Base-by-base conservation (phyloP, 371 early-diverging fungal species). In the Apophysomyces sp. region DNA sequence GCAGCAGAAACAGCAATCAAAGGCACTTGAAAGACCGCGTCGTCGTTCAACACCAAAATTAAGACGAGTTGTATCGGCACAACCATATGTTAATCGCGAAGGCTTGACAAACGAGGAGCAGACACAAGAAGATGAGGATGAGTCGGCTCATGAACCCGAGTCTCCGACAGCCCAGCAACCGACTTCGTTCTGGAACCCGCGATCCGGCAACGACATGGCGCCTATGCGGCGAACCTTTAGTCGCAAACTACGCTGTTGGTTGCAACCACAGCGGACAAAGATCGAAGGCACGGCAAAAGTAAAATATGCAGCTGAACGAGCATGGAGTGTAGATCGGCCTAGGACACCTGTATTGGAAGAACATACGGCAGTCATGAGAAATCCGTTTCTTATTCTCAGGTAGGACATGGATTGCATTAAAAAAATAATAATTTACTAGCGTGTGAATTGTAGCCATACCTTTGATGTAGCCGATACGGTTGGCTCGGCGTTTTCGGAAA, bases 101-200 rank as follows among this genome's bases (percentile, higher is more conserved):
- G 39, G 40, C 1, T 40, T 9, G 57, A 15, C 40, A 57, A 57
- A 16, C 2, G 49, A 44, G n/a, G 40, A 41, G 13, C 39, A 57
- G 24, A 37, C 40, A 32, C 40, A 61, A 28, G 28, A 13, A 37
- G 28, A 37, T 11, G 37, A 57, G 9, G 39, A 34, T 15, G 36
- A 15, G 36, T 9, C 7, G 36, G 36, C 21, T n/a, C 52, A 52
- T 15, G 26, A 24, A 29, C 29, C 52, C 0, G 29, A 29, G 4
- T 29, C 32, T 29, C n/a, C 34, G 21, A 31, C 27, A 2, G 7
- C 4, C 8, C 32, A 32, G 3, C 71, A 73, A 9, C 27, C 49
- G 21, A 8, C 49, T 3, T 71, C 64, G 0, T 80, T 80, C 55
- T 80, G 80, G 80, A 73, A 80, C 58, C 77, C 80, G 2, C 65